Evolutionary conservation across 805 yeast species (phyloP).

Genomic region (Teunomyces cretensis): DNA sequence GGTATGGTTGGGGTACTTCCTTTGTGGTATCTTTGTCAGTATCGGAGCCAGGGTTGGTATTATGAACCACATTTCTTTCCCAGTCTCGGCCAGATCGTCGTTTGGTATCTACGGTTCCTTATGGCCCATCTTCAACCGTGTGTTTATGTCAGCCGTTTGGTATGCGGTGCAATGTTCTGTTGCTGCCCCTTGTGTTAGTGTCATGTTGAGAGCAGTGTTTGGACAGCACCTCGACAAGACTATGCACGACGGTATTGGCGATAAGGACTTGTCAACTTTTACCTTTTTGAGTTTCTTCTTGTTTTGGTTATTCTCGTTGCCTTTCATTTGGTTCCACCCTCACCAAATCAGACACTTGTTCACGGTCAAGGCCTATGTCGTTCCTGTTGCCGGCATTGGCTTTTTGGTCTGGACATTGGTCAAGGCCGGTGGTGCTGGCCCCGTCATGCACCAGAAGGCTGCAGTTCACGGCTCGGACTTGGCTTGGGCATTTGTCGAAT

Average conservation of each 20-base stretch:
- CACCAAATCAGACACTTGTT: constrained; percentile 81
- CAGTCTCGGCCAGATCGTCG: constrained; percentile 75
- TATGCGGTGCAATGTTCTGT: constrained; percentile 83
- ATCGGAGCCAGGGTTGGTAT: constrained; percentile 79
- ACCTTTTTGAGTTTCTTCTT: constrained; percentile 74
- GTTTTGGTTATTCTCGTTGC: constrained; percentile 78
- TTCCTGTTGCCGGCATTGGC: constrained; percentile 81
- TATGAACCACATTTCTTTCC: constrained; percentile 79
- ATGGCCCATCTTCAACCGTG: constrained; percentile 89
- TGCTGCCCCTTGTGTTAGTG: constrained; percentile 76
- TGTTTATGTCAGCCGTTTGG: constrained; percentile 87
- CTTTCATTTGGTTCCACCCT: constrained; percentile 79
- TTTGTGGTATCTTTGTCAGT: constrained; percentile 69
- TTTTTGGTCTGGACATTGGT: constrained; percentile 82
- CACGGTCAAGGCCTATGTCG: constrained; percentile 73
- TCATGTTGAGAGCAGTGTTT: constrained; percentile 73
- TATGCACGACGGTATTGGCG: constrained; percentile 61
- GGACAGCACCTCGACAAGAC: constrained; percentile 61
- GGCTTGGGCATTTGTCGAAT: constrained; percentile 80
- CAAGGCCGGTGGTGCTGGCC: constrained; percentile 79
- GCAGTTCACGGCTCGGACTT: constrained; percentile 57
- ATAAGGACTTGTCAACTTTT: constrained; percentile 66
- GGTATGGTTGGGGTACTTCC: constrained; percentile 79
- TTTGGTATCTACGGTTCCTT: constrained; percentile 85
- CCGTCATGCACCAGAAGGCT: constrained; percentile 55